Evolutionary conservation across 192 early-diverging fungal genomes (phyloP).

Genomic region (Geosiphon pyriformis): DNA sequence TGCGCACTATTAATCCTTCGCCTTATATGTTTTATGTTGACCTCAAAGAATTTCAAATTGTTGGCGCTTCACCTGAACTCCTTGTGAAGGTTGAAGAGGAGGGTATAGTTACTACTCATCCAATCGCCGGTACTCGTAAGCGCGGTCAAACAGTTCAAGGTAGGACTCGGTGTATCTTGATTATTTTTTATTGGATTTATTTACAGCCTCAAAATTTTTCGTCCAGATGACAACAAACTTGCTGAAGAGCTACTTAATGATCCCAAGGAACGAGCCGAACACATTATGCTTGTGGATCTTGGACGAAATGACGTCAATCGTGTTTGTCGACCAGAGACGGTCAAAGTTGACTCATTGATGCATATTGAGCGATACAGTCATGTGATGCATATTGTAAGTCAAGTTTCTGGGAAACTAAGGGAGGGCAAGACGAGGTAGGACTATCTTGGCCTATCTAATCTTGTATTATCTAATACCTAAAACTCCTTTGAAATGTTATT

Average conservation of each 20-base stretch:
- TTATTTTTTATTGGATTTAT: not conserved
- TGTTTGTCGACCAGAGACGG: slow-evolving; percentile 87
- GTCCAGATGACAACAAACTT: slow-evolving; percentile 81
- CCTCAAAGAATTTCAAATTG: slow-evolving; percentile 87
- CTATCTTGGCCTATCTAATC: not conserved
- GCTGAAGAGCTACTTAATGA: slow-evolving; percentile 86
- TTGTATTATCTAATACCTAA: no score
- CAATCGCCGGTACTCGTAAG: slow-evolving; percentile 95
- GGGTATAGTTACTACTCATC: slow-evolving; percentile 81
- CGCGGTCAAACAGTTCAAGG: slow-evolving; percentile 73
- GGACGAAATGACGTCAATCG: slow-evolving; percentile 98
- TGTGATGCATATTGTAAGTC: slow-evolving; percentile 99
- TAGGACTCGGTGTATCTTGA: not conserved
- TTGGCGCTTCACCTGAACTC: slow-evolving; percentile 98
- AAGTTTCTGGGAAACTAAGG: slow-evolving; percentile 86
- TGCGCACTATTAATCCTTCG: slow-evolving; percentile 95
- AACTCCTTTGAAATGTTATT: no score
- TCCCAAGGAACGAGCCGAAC: slow-evolving; percentile 95
- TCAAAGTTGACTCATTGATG: slow-evolving; percentile 96
- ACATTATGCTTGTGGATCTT: slow-evolving; percentile 99
- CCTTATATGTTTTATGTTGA: slow-evolving; percentile 99
- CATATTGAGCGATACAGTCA: slow-evolving; percentile 94
- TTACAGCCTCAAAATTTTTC: not conserved
- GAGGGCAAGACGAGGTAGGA: slow-evolving; percentile 73
- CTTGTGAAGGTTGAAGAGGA: slow-evolving; percentile 85